Evolutionary conservation across 208 protist genomes (phyloP).

Genomic region (Leishmania turanica): DNA sequence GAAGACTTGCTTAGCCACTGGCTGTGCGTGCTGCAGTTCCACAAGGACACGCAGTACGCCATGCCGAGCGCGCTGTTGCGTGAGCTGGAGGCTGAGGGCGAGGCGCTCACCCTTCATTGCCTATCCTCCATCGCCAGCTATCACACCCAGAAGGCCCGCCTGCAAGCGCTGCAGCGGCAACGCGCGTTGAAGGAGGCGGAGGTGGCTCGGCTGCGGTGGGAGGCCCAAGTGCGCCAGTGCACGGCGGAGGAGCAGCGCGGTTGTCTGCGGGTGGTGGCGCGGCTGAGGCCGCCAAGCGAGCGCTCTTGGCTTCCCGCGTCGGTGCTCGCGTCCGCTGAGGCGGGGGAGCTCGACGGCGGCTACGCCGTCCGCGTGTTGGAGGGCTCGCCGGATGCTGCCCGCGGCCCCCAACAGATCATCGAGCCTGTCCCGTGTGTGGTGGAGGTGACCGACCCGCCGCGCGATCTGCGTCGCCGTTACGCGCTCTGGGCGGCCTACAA

Average conservation of each 20-base stretch:
- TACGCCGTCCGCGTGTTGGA: constrained; percentile 18
- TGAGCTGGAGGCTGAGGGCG: constrained; percentile 25
- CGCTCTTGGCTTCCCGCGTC: constrained; percentile 25
- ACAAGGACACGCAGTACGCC: constrained; percentile 16
- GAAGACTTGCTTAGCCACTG: constrained; percentile 16
- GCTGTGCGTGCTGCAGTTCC: constrained; percentile 27
- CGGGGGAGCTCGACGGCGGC: constrained; percentile 12
- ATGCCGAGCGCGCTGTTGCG: constrained; percentile 14
- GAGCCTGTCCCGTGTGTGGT: constrained; percentile 2
- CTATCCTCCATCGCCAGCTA: constrained; percentile 16
- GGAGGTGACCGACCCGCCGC: constrained; percentile 23
- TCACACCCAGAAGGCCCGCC: constrained; percentile 25
- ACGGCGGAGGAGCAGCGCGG: constrained; percentile 24
- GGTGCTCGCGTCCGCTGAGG: constrained; percentile 11
- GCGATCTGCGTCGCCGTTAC: constrained; percentile 21
- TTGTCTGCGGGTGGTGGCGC: constrained; percentile 32
- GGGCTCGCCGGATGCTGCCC: not conserved
- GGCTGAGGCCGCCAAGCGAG: constrained; percentile 20
- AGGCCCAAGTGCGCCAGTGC: constrained; percentile 35
- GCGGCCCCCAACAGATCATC: not conserved
- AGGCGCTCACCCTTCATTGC: constrained; percentile 15
- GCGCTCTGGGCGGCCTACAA: constrained; percentile 22
- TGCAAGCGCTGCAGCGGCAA: constrained; percentile 30
- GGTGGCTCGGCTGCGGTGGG: constrained; percentile 31
- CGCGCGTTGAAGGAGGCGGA: constrained; percentile 25